Percentiles rank a stretch among this genome's conserved stretches.
Conservation (phyloP, 2,329 filamentous ascomycete species). For the Pyrenophora seminiperda region DNA sequence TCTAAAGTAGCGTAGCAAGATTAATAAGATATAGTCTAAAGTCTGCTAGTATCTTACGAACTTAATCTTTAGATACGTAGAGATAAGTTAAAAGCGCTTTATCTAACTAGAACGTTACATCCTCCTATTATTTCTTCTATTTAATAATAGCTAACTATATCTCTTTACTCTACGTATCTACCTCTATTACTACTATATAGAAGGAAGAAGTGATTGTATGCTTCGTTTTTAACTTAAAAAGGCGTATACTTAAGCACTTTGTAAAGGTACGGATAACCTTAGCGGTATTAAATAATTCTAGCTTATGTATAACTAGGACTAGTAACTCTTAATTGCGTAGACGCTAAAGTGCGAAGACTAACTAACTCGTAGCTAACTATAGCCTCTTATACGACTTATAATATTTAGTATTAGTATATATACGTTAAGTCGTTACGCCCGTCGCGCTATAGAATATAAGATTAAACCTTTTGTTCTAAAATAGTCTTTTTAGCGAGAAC, state of each 20-base stretch:
- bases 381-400: conserved; percentile 39
- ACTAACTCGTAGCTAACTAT: conserved; percentile 39
- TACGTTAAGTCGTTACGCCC: no score
- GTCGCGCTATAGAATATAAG: no score
- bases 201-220: conserved; percentile 58
- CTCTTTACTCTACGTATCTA: no score
- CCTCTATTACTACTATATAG: conserved; percentile 57
- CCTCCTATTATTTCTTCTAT: no score
- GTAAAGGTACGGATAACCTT: conserved; percentile 40
- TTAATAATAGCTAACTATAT: no score
- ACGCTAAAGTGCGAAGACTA: conserved; percentile 55
- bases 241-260: conserved; percentile 48
- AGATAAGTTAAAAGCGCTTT: background rate
- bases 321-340: conserved; percentile 55
- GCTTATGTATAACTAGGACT: conserved; percentile 57
- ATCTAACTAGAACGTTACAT: background rate
- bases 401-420: no score
- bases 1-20: conserved; percentile 19
- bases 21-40: conserved; percentile 21
- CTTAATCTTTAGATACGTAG: conserved; percentile 5
- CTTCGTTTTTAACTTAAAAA: conserved; percentile 53
- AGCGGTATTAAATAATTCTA: conserved; percentile 53
- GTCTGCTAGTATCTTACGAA: conserved; percentile 12
- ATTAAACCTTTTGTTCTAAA: no score
- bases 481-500: no score